phyloP scores from a whole-genome alignment of 768 basidiomycete species.

The Tylopilus rubrobrunneus region DNA sequence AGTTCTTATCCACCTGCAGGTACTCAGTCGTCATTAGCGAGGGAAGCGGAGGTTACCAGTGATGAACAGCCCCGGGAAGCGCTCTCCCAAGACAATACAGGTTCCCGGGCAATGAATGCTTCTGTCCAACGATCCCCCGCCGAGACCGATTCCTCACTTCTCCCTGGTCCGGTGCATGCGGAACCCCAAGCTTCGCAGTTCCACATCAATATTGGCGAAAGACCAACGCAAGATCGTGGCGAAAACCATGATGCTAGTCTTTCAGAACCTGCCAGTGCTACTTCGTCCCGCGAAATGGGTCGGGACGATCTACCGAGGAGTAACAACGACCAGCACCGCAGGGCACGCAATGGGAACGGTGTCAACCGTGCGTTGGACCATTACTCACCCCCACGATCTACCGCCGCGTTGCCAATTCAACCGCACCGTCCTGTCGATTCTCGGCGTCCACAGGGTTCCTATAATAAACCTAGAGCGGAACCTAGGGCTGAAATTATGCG shows the following conservation, averaged over 20 bases:
- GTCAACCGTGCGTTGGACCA: constrained; percentile 4
- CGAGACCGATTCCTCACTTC: constrained; percentile 9
- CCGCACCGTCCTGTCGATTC: constrained; percentile 1
- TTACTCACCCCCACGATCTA: constrained; percentile 11
- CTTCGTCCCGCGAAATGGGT: constrained; percentile 1
- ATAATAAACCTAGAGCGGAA: constrained; percentile 14
- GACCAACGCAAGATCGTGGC: neutral
- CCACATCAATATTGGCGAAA: neutral
- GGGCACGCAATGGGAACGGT: constrained; percentile 1
- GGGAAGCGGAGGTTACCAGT: neutral
- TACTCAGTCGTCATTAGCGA: neutral
- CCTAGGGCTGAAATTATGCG: constrained; percentile 19
- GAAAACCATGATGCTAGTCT: constrained; percentile 2
- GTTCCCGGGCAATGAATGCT: constrained; percentile 9
- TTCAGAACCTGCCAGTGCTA: constrained; percentile 7
- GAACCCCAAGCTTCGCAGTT: constrained; percentile 5
- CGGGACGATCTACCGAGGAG: constrained; percentile 10
- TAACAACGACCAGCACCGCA: constrained; percentile 10
- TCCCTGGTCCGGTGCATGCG: constrained; percentile 5
- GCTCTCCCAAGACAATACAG: neutral
- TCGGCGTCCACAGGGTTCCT: constrained; percentile 5
- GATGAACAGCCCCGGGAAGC: neutral
- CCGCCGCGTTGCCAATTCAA: constrained; percentile 3
- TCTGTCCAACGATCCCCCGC: constrained; percentile 3
- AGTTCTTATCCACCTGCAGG: neutral